Evolutionary conservation across 2,329 filamentous ascomycete species (phyloP).

Genomic region (Gliomastix tumulicola): DNA sequence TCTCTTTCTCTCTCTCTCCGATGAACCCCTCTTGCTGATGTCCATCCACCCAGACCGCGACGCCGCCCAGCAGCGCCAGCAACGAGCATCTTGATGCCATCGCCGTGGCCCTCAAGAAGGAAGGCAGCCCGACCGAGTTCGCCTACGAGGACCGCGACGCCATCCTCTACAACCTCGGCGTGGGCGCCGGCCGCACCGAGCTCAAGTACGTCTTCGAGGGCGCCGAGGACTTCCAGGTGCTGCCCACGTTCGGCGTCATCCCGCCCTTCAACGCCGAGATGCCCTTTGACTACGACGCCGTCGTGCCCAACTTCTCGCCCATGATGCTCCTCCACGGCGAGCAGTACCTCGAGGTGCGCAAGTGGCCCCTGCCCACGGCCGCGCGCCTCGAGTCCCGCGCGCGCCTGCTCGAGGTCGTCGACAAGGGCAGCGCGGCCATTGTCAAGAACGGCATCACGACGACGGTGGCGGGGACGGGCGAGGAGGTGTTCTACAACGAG

Average conservation of each 20-base stretch:
- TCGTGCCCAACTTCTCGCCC: slow-evolving; percentile 92
- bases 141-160: slow-evolving; percentile 79
- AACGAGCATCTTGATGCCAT: slow-evolving; percentile 70
- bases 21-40: too few species aligned
- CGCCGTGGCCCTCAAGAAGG: slow-evolving; percentile 63
- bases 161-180: slow-evolving; percentile 91
- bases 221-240: slow-evolving; percentile 82
- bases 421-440: slow-evolving; percentile 88
- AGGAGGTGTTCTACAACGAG: slow-evolving; percentile 97
- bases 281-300: slow-evolving; percentile 72
- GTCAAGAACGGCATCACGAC: slow-evolving; percentile 77
- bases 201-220: slow-evolving; percentile 87
- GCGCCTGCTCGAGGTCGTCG: slow-evolving; percentile 85
- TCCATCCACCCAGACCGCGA: too few species aligned
- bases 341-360: slow-evolving; percentile 92
- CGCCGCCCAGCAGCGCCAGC: slow-evolving; percentile 37
- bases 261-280: slow-evolving; percentile 82
- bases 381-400: slow-evolving; percentile 69
- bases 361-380: slow-evolving; percentile 84
- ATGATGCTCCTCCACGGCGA: slow-evolving; percentile 99
- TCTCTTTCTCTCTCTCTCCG: too few species aligned
- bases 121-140: slow-evolving; percentile 68
- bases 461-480: slow-evolving; percentile 74
- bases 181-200: slow-evolving; percentile 87
- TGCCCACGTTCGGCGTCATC: slow-evolving; percentile 94